Percentiles rank a stretch among this genome's conserved stretches.
These are phyloP conservation scores for Aspergillus olivimuriae DNA, from an alignment of 495 filamentous ascomycete genomes.

Conservation along the genomic window DNA sequence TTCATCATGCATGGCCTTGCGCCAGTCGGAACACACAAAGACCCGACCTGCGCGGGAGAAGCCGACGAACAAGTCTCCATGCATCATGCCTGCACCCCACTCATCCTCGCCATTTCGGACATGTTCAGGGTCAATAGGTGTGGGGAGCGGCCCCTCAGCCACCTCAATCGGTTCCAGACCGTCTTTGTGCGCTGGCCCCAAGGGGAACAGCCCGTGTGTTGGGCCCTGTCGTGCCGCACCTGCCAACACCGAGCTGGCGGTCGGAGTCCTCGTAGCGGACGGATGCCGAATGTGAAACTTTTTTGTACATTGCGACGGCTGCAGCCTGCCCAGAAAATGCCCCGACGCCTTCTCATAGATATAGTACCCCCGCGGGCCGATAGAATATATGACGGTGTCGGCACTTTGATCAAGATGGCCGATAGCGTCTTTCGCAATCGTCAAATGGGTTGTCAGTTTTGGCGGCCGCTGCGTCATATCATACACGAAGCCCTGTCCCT, in stretches of 20 bases:
- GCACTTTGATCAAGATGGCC: conserved; percentile 34
- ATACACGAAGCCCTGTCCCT: conserved; percentile 35
- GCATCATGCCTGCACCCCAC: conserved; percentile 36
- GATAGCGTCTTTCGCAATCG: conserved; percentile 26
- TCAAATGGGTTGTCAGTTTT: conserved; percentile 19
- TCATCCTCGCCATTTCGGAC: conserved; percentile 27
- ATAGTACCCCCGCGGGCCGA: conserved; percentile 31
- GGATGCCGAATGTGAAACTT: conserved; percentile 31
- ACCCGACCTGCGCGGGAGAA: conserved; percentile 33
- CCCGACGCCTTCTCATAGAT: conserved; percentile 27
- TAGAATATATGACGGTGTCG: conserved; percentile 33
- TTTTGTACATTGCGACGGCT: conserved; percentile 22
- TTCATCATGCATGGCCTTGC: conserved; percentile 25
- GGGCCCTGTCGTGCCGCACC: conserved; percentile 15
- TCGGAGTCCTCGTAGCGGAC: conserved; percentile 1
- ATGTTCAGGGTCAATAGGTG: conserved; percentile 21
- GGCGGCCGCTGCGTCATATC: conserved; percentile 35
- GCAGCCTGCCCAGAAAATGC: conserved; percentile 22
- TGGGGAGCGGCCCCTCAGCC: conserved; percentile 19
- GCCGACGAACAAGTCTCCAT: conserved; percentile 32
- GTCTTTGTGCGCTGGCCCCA: conserved; percentile 15
- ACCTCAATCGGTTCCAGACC: conserved; percentile 22
- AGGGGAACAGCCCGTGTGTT: conserved; percentile 7
- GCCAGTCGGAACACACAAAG: conserved; percentile 35
- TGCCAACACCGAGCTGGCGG: conserved; percentile 13